phyloP scores from a whole-genome alignment of 805 yeast genomes.

The Saturnispora diversa region DNA sequence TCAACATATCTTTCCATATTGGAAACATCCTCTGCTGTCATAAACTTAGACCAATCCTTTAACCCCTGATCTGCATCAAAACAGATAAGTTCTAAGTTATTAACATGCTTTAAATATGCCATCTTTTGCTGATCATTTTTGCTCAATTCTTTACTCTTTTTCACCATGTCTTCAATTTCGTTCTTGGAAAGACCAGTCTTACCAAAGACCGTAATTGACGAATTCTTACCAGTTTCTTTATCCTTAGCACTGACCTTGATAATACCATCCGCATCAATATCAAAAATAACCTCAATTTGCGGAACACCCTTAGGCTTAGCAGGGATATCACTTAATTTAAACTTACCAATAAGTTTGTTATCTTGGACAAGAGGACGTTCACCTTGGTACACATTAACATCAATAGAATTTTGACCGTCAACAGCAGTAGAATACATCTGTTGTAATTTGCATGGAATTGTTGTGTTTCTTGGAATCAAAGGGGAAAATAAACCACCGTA shows the following conservation, averaged over 20 bases:
- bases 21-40: constrained; percentile 16
- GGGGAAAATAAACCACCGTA: constrained; percentile 94
- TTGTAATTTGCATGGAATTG: constrained; percentile 88
- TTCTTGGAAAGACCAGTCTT: constrained; percentile 86
- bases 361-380: constrained; percentile 94
- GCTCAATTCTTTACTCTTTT: constrained; percentile 82
- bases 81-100: constrained; percentile 38
- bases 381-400: constrained; percentile 96
- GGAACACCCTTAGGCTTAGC: constrained; percentile 87
- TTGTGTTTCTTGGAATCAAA: constrained; percentile 80
- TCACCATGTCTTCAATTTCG: constrained; percentile 86
- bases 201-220: constrained; percentile 94
- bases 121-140: constrained; percentile 52
- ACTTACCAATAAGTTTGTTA: constrained; percentile 91
- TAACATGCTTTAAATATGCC: constrained; percentile 65
- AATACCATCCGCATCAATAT: constrained; percentile 95
- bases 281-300: constrained; percentile 86
- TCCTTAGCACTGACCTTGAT: constrained; percentile 92
- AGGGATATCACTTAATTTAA: constrained; percentile 84
- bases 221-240: constrained; percentile 87
- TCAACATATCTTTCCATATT: constrained; percentile 18
- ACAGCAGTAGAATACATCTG: constrained; percentile 94
- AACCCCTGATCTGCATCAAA: constrained; percentile 32
- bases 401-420: constrained; percentile 90
- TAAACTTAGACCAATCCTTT: constrained; percentile 18